phyloP scores from a whole-genome alignment of 2,329 filamentous ascomycete species.

The Nothophaeocryptopus gaeumannii region DNA sequence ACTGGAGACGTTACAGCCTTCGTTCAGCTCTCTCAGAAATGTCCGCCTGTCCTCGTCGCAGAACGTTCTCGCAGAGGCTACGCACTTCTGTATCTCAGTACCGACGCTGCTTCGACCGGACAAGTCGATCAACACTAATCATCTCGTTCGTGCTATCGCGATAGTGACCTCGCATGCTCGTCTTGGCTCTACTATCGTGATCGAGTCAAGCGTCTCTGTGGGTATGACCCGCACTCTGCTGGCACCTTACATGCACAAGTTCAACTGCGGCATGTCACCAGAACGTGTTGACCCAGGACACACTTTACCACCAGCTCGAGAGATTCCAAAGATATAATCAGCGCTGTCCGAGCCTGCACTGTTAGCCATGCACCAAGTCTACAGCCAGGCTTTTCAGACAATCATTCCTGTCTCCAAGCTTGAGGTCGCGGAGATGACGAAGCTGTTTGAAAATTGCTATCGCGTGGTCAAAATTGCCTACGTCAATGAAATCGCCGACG shows the following conservation, averaged over 20 bases:
- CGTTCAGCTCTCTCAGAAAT: conserved; percentile 29
- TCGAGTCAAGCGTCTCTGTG: conserved; percentile 56
- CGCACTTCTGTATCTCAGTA: conserved; percentile 55
- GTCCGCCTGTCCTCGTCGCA: conserved; percentile 42
- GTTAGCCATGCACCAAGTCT: conserved; percentile 45
- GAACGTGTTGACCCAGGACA: conserved; percentile 26
- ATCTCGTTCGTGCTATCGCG: conserved; percentile 45
- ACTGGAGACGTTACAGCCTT: conserved; percentile 34
- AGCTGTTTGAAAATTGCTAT: conserved; percentile 59
- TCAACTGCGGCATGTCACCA: conserved; percentile 40
- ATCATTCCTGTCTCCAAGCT: conserved; percentile 51
- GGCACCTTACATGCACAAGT: conserved; percentile 41
- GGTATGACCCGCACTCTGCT: conserved; percentile 55
- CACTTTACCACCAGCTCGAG: conserved; percentile 20
- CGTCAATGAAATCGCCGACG: conserved; percentile 57
- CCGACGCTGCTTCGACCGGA: conserved; percentile 51
- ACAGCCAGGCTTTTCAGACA: conserved; percentile 48
- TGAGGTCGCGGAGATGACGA: conserved; percentile 59
- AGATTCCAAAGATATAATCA: conserved; percentile 55
- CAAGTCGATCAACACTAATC: conserved; percentile 50
- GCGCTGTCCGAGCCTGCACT: conserved; percentile 50
- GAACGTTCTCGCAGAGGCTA: conserved; percentile 42
- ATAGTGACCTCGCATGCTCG: conserved; percentile 44
- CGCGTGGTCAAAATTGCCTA: conserved; percentile 56
- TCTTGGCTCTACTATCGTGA: conserved; percentile 48